phyloP scores from a whole-genome alignment of 2,329 filamentous ascomycete species.

The Ophiocordyceps camponoti-leonardi region DNA sequence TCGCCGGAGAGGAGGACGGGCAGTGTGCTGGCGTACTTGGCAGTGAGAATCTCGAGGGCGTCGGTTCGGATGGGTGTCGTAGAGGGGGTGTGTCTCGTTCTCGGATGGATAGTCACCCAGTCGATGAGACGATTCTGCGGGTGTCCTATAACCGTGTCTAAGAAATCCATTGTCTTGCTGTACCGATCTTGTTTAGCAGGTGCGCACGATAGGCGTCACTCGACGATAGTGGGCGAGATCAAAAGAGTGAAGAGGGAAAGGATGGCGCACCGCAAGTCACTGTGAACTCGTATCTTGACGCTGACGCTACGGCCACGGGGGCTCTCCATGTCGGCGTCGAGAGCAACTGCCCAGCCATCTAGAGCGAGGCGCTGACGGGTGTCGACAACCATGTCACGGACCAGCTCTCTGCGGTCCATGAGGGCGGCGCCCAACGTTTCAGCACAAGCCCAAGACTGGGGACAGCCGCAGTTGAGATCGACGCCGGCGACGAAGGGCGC shows the following conservation, averaged over 20 bases:
- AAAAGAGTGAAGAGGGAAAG: not conserved
- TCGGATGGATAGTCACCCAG: conserved; percentile 54
- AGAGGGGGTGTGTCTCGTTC: conserved; percentile 43
- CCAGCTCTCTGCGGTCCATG: conserved; percentile 46
- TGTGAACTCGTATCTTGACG: conserved; percentile 54
- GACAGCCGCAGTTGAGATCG: conserved; percentile 58
- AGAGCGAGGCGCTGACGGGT: conserved; percentile 31
- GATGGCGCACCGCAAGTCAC: conserved; percentile 32
- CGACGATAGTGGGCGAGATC: not conserved
- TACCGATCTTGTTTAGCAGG: not conserved
- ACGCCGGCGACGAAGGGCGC: conserved; percentile 46
- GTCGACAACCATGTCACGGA: conserved; percentile 46
- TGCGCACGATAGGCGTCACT: not conserved
- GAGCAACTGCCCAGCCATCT: conserved; percentile 35
- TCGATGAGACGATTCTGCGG: conserved; percentile 35
- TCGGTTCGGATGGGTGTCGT: conserved; percentile 43
- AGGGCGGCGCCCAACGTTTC: conserved; percentile 52
- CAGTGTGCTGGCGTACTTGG: conserved; percentile 32
- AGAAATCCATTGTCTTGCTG: conserved; percentile 41
- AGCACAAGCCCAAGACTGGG: conserved; percentile 55
- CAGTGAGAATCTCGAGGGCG: conserved; percentile 37
- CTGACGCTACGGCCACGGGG: conserved; percentile 40
- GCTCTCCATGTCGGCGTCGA: conserved; percentile 23
- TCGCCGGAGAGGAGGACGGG: conserved; percentile 55
- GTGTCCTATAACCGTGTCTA: conserved; percentile 42